These are phyloP conservation scores for Begonia loranthoides DNA, from an alignment of 306 rosid species.

Conservation along the genomic window DNA sequence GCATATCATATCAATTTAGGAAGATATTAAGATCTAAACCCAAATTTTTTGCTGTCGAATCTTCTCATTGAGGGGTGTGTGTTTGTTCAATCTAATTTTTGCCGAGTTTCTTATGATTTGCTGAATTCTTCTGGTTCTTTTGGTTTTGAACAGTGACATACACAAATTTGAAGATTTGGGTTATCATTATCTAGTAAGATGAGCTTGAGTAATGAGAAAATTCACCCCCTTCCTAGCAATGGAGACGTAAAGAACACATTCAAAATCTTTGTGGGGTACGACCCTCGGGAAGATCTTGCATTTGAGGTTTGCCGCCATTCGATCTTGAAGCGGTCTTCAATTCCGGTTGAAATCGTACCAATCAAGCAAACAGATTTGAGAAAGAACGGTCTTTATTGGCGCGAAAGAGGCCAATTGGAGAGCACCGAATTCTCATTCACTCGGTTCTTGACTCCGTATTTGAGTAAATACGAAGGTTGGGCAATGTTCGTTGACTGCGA, in stretches of 20 bases:
- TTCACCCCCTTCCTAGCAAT: slow-evolving; percentile 8
- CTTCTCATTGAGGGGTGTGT: too few species aligned
- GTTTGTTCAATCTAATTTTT: too few species aligned
- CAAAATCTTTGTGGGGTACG: slow-evolving; percentile 60
- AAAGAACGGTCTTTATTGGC: slow-evolving; percentile 39
- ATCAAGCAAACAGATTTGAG: slow-evolving; percentile 56
- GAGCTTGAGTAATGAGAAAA: slow-evolving; percentile 35
- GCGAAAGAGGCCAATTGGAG: slow-evolving; percentile 51
- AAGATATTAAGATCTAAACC: too few species aligned
- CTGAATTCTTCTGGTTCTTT: too few species aligned
- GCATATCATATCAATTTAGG: too few species aligned
- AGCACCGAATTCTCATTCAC: slow-evolving; percentile 65
- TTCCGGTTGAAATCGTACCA: slow-evolving; percentile 54
- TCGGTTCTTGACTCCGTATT: slow-evolving; percentile 46
- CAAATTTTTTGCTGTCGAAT: too few species aligned
- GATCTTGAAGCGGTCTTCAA: slow-evolving; percentile 41
- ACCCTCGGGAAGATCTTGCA: slow-evolving; percentile 46
- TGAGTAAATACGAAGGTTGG: slow-evolving; percentile 53
- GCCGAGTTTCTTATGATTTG: too few species aligned
- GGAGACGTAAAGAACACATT: slow-evolving; percentile 25
- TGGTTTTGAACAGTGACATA: too few species aligned
- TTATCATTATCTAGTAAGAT: slow-evolving; percentile 13
- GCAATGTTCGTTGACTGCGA: slow-evolving; percentile 74
- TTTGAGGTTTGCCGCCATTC: slow-evolving; percentile 46
- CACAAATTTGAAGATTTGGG: slow-evolving; percentile 1